These are phyloP conservation scores for Taphrina sp. DNA, from an alignment of 1,139 yeast species.

Conservation along the genomic window DNA sequence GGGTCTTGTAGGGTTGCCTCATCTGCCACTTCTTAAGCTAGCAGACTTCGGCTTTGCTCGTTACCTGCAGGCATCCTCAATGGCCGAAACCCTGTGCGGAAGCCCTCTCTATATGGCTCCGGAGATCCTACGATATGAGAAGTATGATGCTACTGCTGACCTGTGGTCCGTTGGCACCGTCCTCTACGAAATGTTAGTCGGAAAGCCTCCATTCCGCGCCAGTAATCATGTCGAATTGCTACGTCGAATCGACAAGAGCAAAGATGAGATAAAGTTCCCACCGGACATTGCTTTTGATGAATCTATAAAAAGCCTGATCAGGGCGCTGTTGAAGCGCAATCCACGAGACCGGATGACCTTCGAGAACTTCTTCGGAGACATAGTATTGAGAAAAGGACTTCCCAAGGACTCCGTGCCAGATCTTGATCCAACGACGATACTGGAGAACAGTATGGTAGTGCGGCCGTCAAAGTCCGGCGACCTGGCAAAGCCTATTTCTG, in stretches of 20 bases:
- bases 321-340: conserved; percentile 72
- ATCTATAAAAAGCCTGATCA: conserved; percentile 66
- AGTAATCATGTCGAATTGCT: conserved; percentile 85
- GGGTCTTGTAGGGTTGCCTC: conserved; percentile 64
- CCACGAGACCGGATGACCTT: conserved; percentile 88
- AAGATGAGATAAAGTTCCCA: conserved; percentile 77
- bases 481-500: conserved; percentile 7
- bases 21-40: conserved; percentile 78
- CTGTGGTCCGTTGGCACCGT: conserved; percentile 98
- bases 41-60: conserved; percentile 99
- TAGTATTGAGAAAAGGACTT: conserved; percentile 4
- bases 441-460: conserved; percentile 18
- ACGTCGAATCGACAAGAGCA: conserved; percentile 76
- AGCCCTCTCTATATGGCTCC: conserved; percentile 98
- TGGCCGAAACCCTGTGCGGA: conserved; percentile 97
- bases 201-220: conserved; percentile 93
- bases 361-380: conserved; percentile 67
- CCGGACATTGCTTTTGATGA: conserved; percentile 52
- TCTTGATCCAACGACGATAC: neutral
- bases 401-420: neutral
- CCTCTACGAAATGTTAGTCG: conserved; percentile 88
- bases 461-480: conserved; percentile 15
- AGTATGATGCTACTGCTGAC: conserved; percentile 95
- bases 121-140: conserved; percentile 87
- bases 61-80: conserved; percentile 81